A percentile compares a stretch with the other conserved stretches of the same genome.
Evolutionary conservation across 2,329 filamentous ascomycete genomes (phyloP).

Genomic region (Paracamarosporium sp.): DNA sequence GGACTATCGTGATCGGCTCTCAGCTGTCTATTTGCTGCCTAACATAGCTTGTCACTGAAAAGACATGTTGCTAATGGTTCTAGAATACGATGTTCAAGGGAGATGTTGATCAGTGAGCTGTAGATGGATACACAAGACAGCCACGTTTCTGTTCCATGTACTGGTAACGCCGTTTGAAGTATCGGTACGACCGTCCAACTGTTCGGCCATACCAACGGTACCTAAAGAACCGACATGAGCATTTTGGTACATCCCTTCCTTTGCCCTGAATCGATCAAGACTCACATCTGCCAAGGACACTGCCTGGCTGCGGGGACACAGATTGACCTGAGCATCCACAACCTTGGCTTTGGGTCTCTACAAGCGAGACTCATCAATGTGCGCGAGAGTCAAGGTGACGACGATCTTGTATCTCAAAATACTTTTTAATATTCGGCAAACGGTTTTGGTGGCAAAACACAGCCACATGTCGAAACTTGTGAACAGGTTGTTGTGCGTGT

Average conservation of each 20-base stretch:
- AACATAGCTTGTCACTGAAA: neutral
- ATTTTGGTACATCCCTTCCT: neutral
- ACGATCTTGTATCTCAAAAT: neutral
- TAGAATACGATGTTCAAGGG: neutral
- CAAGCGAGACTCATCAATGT: neutral
- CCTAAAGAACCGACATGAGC: neutral
- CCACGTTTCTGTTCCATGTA: constrained; percentile 5
- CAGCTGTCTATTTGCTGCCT: neutral
- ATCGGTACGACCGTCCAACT: constrained; percentile 3
- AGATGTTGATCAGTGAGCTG: neutral
- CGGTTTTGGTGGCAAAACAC: neutral
- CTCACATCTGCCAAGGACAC: neutral
- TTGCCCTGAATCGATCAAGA: constrained; percentile 4
- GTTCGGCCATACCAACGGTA: neutral
- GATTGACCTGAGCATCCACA: neutral
- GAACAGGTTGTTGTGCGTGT: neutral
- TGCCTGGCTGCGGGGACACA: neutral
- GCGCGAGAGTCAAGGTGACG: constrained; percentile 5
- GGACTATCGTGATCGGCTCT: neutral
- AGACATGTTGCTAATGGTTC: no score
- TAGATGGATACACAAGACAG: constrained; percentile 3
- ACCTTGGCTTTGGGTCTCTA: constrained; percentile 1
- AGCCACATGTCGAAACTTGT: neutral
- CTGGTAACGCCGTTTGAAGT: constrained; percentile 2
- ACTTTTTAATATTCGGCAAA: neutral